phyloP scores from a whole-genome alignment of 495 filamentous ascomycete genomes.

The Sabuloglossum arenarium region DNA sequence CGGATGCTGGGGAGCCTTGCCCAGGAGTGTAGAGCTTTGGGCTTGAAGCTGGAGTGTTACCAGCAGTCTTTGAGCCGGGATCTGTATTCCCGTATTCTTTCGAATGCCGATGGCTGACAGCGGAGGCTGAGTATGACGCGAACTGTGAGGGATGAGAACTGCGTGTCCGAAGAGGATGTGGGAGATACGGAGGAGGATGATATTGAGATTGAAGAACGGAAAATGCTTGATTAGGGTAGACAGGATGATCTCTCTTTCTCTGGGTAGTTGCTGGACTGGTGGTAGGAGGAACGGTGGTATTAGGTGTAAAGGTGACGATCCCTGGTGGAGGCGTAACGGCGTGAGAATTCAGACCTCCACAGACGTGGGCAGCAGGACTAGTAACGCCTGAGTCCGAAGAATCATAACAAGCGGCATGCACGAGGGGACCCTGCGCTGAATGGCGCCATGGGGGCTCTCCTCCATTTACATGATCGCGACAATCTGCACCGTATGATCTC shows the following conservation, averaged over 20 bases:
- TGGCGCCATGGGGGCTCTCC: background rate
- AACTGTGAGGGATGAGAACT: slow-evolving; percentile 14
- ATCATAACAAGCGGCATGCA: background rate
- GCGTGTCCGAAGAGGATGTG: slow-evolving; percentile 12
- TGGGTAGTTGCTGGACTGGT: background rate
- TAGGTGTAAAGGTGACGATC: background rate
- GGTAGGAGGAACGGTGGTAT: background rate
- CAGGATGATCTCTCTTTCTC: slow-evolving; percentile 11
- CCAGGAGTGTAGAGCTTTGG: slow-evolving; percentile 19
- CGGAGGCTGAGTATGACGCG: slow-evolving; percentile 12
- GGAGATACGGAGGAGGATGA: slow-evolving; percentile 14
- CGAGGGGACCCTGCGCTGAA: background rate
- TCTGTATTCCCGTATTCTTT: slow-evolving; percentile 10
- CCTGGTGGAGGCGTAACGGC: background rate
- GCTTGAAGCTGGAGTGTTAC: slow-evolving; percentile 19
- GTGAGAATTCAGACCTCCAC: no score
- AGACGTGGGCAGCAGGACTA: no score
- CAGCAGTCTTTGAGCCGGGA: slow-evolving; percentile 17
- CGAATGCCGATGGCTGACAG: slow-evolving; percentile 10
- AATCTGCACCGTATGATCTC: background rate
- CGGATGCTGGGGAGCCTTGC: slow-evolving; percentile 6
- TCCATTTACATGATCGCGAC: background rate
- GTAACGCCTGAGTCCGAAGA: background rate
- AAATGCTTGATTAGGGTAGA: slow-evolving; percentile 21
- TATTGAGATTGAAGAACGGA: slow-evolving; percentile 21